Evolutionary conservation across 2,329 filamentous ascomycete genomes (phyloP).

Genomic region (Verticillium zaregamsianum): DNA sequence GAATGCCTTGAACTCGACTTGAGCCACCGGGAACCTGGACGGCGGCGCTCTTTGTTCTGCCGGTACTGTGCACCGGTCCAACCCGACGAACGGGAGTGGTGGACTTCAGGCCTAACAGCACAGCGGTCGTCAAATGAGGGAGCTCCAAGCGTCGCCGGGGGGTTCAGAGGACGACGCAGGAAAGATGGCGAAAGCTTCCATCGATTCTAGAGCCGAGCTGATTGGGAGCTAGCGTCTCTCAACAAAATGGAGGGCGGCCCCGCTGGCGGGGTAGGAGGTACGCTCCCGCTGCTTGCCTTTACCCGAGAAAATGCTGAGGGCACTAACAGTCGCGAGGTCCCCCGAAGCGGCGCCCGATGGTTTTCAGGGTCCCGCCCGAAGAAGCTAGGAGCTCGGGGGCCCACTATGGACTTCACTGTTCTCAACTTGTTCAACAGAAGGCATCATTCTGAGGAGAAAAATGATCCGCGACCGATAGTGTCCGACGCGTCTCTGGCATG

Average conservation of each 20-base stretch:
- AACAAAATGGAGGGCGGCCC: background rate
- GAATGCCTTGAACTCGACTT: too few relatives aligned
- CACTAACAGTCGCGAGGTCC: background rate
- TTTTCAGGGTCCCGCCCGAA: background rate
- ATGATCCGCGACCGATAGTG: background rate
- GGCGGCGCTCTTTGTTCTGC: background rate
- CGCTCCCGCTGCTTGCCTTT: background rate
- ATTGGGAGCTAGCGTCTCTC: background rate
- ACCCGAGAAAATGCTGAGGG: background rate
- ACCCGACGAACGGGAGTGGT: background rate
- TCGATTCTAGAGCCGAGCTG: background rate
- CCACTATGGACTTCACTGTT: background rate
- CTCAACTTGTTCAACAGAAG: background rate
- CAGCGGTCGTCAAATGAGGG: background rate
- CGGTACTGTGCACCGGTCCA: background rate
- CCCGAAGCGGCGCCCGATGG: background rate
- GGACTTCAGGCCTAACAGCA: background rate
- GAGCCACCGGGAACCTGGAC: background rate
- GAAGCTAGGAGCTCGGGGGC: background rate
- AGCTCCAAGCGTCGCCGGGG: too few relatives aligned
- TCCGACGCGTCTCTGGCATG: background rate
- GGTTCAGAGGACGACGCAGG: background rate
- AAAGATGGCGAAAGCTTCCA: background rate
- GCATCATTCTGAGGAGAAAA: background rate
- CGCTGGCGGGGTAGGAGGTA: background rate